A percentile compares a stretch with the other conserved stretches of the same genome.
Conservation (phyloP, 2,329 filamentous ascomycete species). For the Tolypocladium paradoxum region DNA sequence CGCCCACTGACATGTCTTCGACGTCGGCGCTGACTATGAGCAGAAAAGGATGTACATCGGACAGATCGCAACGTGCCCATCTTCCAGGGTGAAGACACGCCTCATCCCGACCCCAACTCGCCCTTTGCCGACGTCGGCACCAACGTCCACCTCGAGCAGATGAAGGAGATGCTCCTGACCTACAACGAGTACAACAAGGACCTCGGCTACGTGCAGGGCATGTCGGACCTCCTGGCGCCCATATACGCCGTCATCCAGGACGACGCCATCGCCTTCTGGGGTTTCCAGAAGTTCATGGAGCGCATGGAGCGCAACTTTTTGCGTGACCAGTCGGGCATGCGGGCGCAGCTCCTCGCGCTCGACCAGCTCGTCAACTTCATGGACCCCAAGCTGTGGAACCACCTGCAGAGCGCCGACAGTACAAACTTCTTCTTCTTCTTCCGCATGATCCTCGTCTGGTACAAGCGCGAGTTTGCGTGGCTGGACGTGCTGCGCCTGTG, state of each 20-base stretch:
- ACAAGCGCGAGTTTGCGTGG: conserved; percentile 95
- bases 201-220: conserved; percentile 94
- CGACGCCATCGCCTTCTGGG: conserved; percentile 95
- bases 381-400: conserved; percentile 87
- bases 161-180: conserved; percentile 97
- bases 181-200: conserved; percentile 98
- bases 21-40: conserved; percentile 7
- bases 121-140: conserved; percentile 89
- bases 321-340: conserved; percentile 92
- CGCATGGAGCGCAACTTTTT: conserved; percentile 97
- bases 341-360: conserved; percentile 76
- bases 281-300: conserved; percentile 90
- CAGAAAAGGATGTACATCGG: conserved; percentile 97
- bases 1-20: background rate
- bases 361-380: conserved; percentile 95
- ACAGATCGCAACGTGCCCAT: conserved; percentile 93
- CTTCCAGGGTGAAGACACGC: conserved; percentile 91
- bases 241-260: conserved; percentile 97
- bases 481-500: conserved; percentile 75
- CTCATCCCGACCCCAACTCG: conserved; percentile 90
- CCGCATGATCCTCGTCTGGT: conserved; percentile 97
- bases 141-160: conserved; percentile 94
- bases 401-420: conserved; percentile 80
- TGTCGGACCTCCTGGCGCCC: conserved; percentile 92
- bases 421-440: conserved; percentile 99